Conservation (phyloP, 352 stramenopile species). For the Phytopythium aichiense region DNA sequence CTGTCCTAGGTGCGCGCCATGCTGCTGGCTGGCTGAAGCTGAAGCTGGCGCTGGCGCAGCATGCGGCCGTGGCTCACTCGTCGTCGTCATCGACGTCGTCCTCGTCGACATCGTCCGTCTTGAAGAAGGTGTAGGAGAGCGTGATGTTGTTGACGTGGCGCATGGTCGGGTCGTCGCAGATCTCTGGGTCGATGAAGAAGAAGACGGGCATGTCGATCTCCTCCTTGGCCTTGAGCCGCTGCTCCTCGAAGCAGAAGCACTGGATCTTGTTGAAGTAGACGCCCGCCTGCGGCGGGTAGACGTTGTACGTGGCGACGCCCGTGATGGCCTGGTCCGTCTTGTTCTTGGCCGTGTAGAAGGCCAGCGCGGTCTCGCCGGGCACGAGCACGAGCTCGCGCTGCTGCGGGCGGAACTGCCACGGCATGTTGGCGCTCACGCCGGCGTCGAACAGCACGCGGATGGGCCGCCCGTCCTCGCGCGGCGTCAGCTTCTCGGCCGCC, state of each 20-base stretch:
- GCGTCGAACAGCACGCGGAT: constrained; percentile 97
- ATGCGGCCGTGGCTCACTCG: constrained; percentile 19
- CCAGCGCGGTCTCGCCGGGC: constrained; percentile 97
- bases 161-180: constrained; percentile 96
- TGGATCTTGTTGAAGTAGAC: constrained; percentile 99
- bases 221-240: constrained; percentile 95
- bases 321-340: constrained; percentile 96
- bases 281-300: constrained; percentile 94
- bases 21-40: no score
- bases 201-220: constrained; percentile 99
- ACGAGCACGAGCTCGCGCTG: constrained; percentile 93
- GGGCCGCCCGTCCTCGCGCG: constrained; percentile 87
- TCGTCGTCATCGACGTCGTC: constrained; percentile 80
- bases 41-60: no score
- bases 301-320: constrained; percentile 99
- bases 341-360: constrained; percentile 99
- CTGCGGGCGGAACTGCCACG: constrained; percentile 96
- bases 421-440: constrained; percentile 92
- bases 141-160: constrained; percentile 97
- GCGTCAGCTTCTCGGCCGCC: constrained; percentile 83
- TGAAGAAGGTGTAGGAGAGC: constrained; percentile 98
- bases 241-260: constrained; percentile 99
- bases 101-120: constrained; percentile 93
- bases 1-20: no score
- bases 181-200: constrained; percentile 99